Conservation (phyloP, 1,284 basidiomycete species). For the Melanopsichium pennsylvanicum region DNA sequence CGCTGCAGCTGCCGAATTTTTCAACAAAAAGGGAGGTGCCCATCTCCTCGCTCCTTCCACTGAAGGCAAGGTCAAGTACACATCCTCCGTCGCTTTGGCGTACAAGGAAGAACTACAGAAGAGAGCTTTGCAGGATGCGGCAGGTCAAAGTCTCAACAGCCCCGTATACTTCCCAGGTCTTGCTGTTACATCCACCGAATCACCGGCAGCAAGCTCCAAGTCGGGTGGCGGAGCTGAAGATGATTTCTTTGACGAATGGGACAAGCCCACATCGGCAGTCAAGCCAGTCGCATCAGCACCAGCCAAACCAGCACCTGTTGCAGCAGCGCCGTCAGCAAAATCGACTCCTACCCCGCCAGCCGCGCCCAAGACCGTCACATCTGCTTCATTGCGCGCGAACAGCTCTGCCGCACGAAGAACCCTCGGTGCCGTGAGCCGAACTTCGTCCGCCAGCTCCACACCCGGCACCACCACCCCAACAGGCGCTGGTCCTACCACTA, state of each 20-base stretch:
- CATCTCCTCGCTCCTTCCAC: slow-evolving; percentile 74
- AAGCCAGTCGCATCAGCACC: slow-evolving; percentile 30
- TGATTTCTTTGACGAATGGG: slow-evolving; percentile 97
- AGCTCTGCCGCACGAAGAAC: slow-evolving; percentile 44
- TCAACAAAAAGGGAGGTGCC: slow-evolving; percentile 82
- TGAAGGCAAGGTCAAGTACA: slow-evolving; percentile 89
- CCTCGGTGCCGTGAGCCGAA: slow-evolving; percentile 43
- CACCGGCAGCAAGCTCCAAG: slow-evolving; percentile 37
- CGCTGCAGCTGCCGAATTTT: slow-evolving; percentile 85
- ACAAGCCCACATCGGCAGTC: slow-evolving; percentile 72
- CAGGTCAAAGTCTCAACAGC: slow-evolving; percentile 52
- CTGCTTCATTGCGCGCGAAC: slow-evolving; percentile 48
- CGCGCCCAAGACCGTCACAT: slow-evolving; percentile 54
- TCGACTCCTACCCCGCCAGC: slow-evolving; percentile 24
- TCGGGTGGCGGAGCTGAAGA: slow-evolving; percentile 73
- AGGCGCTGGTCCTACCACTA: slow-evolving; percentile 32
- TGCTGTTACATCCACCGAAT: slow-evolving; percentile 68
- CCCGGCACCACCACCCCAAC: slow-evolving; percentile 44
- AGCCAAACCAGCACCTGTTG: slow-evolving; percentile 28
- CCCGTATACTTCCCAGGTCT: slow-evolving; percentile 61
- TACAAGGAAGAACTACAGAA: slow-evolving; percentile 92
- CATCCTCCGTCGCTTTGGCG: slow-evolving; percentile 79
- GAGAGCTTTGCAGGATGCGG: slow-evolving; percentile 80
- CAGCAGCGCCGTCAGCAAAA: slow-evolving; percentile 23
- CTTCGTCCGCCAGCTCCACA: slow-evolving; percentile 46